These are phyloP conservation scores for Apostasia shenzhenica DNA, from an alignment of 106 monocot species.

Conservation along the genomic window DNA sequence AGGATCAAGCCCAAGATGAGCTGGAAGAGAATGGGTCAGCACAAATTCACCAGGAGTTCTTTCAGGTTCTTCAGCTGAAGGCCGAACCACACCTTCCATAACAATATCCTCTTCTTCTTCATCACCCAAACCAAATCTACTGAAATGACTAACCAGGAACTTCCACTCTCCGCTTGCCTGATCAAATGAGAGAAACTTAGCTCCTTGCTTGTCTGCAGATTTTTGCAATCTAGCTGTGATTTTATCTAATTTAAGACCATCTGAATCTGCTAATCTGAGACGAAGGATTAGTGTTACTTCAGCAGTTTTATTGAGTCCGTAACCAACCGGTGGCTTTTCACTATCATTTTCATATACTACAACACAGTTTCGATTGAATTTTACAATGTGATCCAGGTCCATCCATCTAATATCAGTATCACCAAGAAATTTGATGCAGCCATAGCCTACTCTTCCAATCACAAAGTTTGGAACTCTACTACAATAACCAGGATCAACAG, in stretches of 20 bases:
- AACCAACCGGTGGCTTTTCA: conserved; percentile 63
- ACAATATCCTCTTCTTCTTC: conserved; percentile 77
- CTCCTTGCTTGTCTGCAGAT: conserved; percentile 52
- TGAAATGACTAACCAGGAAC: conserved; percentile 80
- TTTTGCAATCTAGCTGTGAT: conserved; percentile 30
- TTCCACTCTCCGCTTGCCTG: conserved; percentile 59
- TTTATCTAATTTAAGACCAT: conserved; percentile 4
- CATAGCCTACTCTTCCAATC: conserved; percentile 72
- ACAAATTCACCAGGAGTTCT: conserved; percentile 21
- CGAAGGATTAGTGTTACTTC: conserved; percentile 67
- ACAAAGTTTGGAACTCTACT: conserved; percentile 72
- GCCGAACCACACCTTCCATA: conserved; percentile 36
- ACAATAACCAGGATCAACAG: conserved; percentile 47
- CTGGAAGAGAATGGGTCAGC: conserved; percentile 93
- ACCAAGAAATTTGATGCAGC: conserved; percentile 46
- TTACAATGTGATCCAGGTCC: conserved; percentile 65
- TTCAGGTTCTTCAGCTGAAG: conserved; percentile 18
- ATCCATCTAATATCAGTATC: conserved; percentile 70
- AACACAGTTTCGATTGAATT: conserved; percentile 55
- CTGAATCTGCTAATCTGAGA: not conserved
- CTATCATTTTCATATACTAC: conserved; percentile 66
- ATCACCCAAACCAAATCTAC: conserved; percentile 81
- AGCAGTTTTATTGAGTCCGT: conserved; percentile 86
- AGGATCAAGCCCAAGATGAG: conserved; percentile 93
- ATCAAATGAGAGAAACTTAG: conserved; percentile 67